Conservation (phyloP, 2,329 filamentous ascomycete species). For the Pseudocercospora fijiensis region DNA sequence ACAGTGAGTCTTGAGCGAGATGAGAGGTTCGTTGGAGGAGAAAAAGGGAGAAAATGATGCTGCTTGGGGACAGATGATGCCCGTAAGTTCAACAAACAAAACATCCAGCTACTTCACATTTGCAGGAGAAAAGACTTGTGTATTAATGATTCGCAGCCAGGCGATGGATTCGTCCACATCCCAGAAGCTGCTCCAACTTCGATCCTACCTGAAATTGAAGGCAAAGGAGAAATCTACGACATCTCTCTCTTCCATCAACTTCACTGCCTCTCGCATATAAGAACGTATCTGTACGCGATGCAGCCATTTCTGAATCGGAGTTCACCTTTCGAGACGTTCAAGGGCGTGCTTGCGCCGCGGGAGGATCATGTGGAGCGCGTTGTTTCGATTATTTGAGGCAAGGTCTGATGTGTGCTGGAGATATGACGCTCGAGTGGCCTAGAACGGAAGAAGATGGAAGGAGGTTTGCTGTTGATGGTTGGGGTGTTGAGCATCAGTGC, state of each 20-base stretch:
- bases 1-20: slow-evolving; percentile 31
- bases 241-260: slow-evolving; percentile 40
- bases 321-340: slow-evolving; percentile 22
- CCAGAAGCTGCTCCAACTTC: slow-evolving; percentile 25
- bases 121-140: no score
- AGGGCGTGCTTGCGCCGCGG: slow-evolving; percentile 26
- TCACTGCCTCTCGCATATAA: slow-evolving; percentile 38
- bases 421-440: slow-evolving; percentile 37
- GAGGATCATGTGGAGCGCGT: slow-evolving; percentile 33
- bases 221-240: slow-evolving; percentile 34
- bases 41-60: slow-evolving; percentile 28
- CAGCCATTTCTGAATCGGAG: slow-evolving; percentile 66
- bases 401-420: slow-evolving; percentile 32
- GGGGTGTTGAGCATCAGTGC: slow-evolving; percentile 36
- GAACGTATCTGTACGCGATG: slow-evolving; percentile 76
- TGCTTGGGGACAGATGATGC: slow-evolving; percentile 34
- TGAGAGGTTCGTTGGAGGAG: slow-evolving; percentile 27
- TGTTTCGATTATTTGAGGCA: slow-evolving; percentile 37
- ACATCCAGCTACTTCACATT: no score
- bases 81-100: slow-evolving; percentile 20
- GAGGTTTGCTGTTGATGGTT: slow-evolving; percentile 39
- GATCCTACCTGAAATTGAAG: slow-evolving; percentile 32
- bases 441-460: slow-evolving; percentile 32
- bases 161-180: slow-evolving; percentile 39
- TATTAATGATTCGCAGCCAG: slow-evolving; percentile 16